Evolutionary conservation across 2,329 filamentous ascomycete species (phyloP), one percentile per base, ranked within the genome.

Genomic region (Beauveria sp.): DNA sequence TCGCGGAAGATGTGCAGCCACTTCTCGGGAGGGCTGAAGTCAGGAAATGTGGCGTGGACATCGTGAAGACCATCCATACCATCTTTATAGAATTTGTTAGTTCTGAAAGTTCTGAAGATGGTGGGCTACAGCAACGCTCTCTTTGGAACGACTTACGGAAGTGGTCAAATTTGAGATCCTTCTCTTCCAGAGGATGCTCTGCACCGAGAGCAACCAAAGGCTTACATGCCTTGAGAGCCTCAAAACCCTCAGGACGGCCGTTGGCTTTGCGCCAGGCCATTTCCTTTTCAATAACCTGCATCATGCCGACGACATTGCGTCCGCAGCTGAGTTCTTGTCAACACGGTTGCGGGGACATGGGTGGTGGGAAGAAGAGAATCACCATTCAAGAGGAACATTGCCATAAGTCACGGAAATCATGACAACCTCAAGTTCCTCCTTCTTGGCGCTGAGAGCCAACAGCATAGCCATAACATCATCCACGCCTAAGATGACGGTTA

Each of bases 321-420:
- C 97, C 81, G 69, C 92, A 97, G 73, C 89, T 93, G 45, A 8
- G 5, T 16, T 14, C 5, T 8, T 22, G 30, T 62, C 22, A 62
- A 22, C 22, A 20, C 0, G 30, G 26, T 7, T 28, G 34, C 67
- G 28, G 67, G 56, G 8, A 22, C 14, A 2, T 12, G 18, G 18
- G 24, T 24, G 22, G 20, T 22, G 10, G 5, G 4, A 43, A 26
- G 38, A 1, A 16, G 26, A 28, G 50, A 66, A 77, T 63, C 73
- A 91, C 89, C 86, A 93, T 65, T 92, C 82, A 18, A 96, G 85
- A 67, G 93, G 86, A 24, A 98, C 90, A 71, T 99, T 99, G 61
- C 95, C 95, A 73, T 95, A 97, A 1, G 93, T 96, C 63, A 97
- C 82, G 1, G 92, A 96, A 61, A 99, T 81, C 74, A 98, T 82